A percentile compares a stretch with the other conserved stretches of the same genome.
Conservation (phyloP, 257 asterid genomes). For the Oldenlandia corymbosa region DNA sequence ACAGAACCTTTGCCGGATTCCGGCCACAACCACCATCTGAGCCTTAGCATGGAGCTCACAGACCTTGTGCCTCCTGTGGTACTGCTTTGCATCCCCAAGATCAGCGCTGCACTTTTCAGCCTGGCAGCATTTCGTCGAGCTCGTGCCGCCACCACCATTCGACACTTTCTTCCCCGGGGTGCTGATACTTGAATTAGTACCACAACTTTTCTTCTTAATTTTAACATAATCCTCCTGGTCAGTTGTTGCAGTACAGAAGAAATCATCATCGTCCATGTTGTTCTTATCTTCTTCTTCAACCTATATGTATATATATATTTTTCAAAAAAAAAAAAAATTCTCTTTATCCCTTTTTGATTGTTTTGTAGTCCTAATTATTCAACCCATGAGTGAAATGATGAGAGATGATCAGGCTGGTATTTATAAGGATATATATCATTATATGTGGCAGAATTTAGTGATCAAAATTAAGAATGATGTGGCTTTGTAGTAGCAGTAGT, state of each 20-base stretch:
- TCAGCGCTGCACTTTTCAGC: slow-evolving; percentile 55
- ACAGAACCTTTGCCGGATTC: slow-evolving; percentile 70
- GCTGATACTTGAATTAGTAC: background rate
- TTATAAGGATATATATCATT: no score
- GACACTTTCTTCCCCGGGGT: slow-evolving; percentile 26
- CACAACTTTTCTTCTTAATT: slow-evolving; percentile 30
- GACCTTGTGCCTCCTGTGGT: slow-evolving; percentile 67
- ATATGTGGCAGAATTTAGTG: no score
- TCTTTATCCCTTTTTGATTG: slow-evolving; percentile 17
- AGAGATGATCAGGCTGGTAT: slow-evolving; percentile 6
- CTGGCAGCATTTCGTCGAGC: slow-evolving; percentile 49
- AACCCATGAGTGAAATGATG: slow-evolving; percentile 8
- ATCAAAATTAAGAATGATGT: no score
- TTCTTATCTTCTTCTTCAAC: background rate
- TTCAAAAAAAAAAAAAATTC: no score
- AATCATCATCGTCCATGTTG: slow-evolving; percentile 26
- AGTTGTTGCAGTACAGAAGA: background rate
- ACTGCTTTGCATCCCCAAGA: slow-evolving; percentile 49
- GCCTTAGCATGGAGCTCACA: slow-evolving; percentile 65
- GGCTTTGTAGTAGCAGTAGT: slow-evolving; percentile 8
- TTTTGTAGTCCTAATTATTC: slow-evolving; percentile 23
- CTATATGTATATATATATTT: no score
- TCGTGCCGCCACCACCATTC: background rate
- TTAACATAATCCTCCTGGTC: slow-evolving; percentile 21
- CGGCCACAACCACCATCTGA: slow-evolving; percentile 54